Evolutionary conservation across 2,329 filamentous ascomycete genomes (phyloP).

Genomic region (Trichoderma sp.): DNA sequence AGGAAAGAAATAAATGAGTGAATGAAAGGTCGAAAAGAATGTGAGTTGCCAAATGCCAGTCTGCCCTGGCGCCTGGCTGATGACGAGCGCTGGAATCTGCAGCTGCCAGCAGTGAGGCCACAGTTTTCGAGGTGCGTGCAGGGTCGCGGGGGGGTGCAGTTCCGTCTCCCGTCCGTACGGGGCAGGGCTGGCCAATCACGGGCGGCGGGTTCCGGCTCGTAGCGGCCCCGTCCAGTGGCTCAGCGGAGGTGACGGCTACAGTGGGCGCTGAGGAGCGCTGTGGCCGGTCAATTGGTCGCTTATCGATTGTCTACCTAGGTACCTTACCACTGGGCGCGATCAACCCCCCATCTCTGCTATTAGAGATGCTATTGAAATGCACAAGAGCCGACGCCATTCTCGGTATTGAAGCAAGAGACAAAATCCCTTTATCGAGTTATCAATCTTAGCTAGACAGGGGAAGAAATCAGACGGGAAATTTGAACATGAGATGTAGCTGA

Average conservation of each 20-base stretch:
- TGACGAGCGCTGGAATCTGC: conserved; percentile 5
- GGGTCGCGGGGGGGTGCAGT: not conserved
- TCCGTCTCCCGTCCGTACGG: not conserved
- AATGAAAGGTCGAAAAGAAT: not conserved
- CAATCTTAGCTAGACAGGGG: too few relatives aligned
- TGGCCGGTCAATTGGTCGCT: not conserved
- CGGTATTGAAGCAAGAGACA: too few relatives aligned
- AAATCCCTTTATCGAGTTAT: not conserved
- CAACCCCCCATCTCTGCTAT: too few relatives aligned
- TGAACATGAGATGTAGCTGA: too few relatives aligned
- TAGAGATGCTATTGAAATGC: too few relatives aligned
- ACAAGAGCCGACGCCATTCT: too few relatives aligned
- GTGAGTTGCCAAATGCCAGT: conserved; percentile 21
- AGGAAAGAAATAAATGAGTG: not conserved
- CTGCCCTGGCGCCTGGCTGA: conserved; percentile 15
- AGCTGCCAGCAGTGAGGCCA: conserved; percentile 23
- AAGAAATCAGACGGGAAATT: too few relatives aligned
- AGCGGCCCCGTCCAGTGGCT: not conserved
- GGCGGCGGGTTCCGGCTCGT: not conserved
- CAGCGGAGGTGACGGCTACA: not conserved
- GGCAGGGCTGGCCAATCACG: conserved; percentile 24
- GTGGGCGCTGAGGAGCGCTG: not conserved
- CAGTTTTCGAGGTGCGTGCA: conserved; percentile 12
- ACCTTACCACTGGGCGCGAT: too few relatives aligned
- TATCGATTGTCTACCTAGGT: not conserved